Base-by-base conservation (phyloP, 805 yeast genomes). In the Huiozyma naganishii region DNA sequence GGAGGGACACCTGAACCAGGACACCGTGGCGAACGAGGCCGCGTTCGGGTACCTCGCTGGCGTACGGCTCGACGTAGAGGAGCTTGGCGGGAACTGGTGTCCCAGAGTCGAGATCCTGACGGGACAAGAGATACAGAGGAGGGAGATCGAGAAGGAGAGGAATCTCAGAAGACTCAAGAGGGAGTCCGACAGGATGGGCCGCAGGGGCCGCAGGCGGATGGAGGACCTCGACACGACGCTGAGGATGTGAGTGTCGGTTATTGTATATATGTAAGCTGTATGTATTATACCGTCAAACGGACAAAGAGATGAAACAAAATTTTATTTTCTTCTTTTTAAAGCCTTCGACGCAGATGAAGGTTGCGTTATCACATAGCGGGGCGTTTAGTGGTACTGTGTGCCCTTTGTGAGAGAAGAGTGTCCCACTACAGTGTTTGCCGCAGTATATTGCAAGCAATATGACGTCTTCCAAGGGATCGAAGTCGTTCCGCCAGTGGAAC, bases 101-200 rank as follows among this genome's bases (percentile, higher is more conserved):
- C 98, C 98, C 28, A 73, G 78, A 37, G 82, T 90, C 6, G 97
- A 90, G 62, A 76, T 78, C 10, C 71, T 92, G 46, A 79, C 92
- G 1, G 89, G 85, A 43, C 87, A 89, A 76, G 98, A 92, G 63
- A 86, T 92, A 45, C 97, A 90, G 59, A 82, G 83, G 65, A 75
- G 97, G 52, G 97, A 92, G 60, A 87, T 88, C 52, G 98, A 92
- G 65, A 79, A 94, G 57, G 96, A 89, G 54, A 75, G 97, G 62
- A 88, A 84, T 59, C 72, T 87, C 48, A 77, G 98, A 64, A 78
- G 98, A 58, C 71, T 89, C 58, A 90, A 94, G 70, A 78, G 98
- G 65, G 97, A 92, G 60, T 80, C 88, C 7, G 80, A 75, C 45
- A 74, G 74, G 36, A 45, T 61, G 37, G 48, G 57, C 8, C 64